These are phyloP conservation scores for Balakata baccata DNA, from an alignment of 345 rosid species.

Conservation along the genomic window DNA sequence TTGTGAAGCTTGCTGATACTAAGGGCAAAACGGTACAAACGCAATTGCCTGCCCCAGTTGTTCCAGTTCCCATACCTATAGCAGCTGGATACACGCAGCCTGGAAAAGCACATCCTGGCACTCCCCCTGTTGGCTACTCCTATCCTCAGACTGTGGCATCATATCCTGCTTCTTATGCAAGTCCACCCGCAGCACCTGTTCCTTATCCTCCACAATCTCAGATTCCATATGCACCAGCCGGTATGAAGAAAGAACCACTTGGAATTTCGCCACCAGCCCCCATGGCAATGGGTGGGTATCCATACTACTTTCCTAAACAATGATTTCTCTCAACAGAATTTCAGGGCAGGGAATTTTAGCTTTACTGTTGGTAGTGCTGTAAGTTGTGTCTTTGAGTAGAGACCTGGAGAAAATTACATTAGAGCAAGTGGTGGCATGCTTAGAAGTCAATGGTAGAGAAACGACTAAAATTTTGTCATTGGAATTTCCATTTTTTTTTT, in stretches of 20 bases:
- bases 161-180: constrained; percentile 41
- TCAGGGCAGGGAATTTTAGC: too few relatives aligned
- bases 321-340: constrained; percentile 1
- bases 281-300: constrained; percentile 53
- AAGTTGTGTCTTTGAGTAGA: not conserved
- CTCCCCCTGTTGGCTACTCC: constrained; percentile 36
- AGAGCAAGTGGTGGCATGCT: not conserved
- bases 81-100: constrained; percentile 46
- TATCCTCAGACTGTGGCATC: constrained; percentile 43
- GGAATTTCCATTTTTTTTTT: too few relatives aligned
- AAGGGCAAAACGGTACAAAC: constrained; percentile 41
- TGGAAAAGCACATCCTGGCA: constrained; percentile 37
- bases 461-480: constrained; percentile 3
- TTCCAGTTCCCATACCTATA: constrained; percentile 35
- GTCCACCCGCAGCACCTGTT: constrained; percentile 36
- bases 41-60: constrained; percentile 35
- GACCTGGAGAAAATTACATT: not conserved
- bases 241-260: constrained; percentile 37
- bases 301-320: constrained; percentile 32
- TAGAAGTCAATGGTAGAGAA: not conserved
- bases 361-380: too few relatives aligned
- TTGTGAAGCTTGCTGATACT: constrained; percentile 58
- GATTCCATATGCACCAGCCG: constrained; percentile 30
- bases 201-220: constrained; percentile 39
- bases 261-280: constrained; percentile 35